Evolutionary conservation across 495 filamentous ascomycete genomes (phyloP), one percentile per base, ranked within the genome.

Genomic region (Penicillium taxi): DNA sequence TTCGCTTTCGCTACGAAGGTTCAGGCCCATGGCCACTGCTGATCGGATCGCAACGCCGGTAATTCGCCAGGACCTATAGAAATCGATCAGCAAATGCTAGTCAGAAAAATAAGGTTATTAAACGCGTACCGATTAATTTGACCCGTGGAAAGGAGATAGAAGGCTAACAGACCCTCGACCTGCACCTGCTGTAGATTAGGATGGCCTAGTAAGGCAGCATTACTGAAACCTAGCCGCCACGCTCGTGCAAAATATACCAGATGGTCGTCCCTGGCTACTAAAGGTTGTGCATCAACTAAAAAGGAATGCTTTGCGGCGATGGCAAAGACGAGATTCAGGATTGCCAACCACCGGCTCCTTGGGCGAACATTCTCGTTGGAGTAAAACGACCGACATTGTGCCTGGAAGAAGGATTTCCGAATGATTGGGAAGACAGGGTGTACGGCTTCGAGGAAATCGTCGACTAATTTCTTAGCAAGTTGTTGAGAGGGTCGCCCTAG

Each of bases 291-390:
- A 23, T 58, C 58, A 4, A 53, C 25, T 9, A 79, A 59, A 28
- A 42, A 28, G 3, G 61, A 65, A 45, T 75, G 70, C 44, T 62
- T 67, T 6, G 72, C 64, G 8, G 70, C 69, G 40, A 81, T 78
- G 12, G 79, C 79, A 52, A 83, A 81, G 21, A 82, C 64, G n/a
- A 81, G 42, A 50, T 84, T 82, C 14, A 82, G 43, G 12, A 75
- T 72, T 0, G 74, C 72, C 28, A 77, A 54, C 76, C 75, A 82
- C 30, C 67, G 59, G 12, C 57, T 63, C 2, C 64, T 59, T 13
- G 67, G 63, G 24, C 58, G 52, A 19, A 59, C 46, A 13, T 45
- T 55, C 7, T 55, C 35, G 18, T 53, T 52, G 24, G 51, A 40
- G 32, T 61, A 69, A 24, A 63, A 67, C 3, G 52, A 55, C 26